These are phyloP conservation scores for Cenchrus americanus DNA, from an alignment of 176 grass and related monocot species.

Conservation along the genomic window DNA sequence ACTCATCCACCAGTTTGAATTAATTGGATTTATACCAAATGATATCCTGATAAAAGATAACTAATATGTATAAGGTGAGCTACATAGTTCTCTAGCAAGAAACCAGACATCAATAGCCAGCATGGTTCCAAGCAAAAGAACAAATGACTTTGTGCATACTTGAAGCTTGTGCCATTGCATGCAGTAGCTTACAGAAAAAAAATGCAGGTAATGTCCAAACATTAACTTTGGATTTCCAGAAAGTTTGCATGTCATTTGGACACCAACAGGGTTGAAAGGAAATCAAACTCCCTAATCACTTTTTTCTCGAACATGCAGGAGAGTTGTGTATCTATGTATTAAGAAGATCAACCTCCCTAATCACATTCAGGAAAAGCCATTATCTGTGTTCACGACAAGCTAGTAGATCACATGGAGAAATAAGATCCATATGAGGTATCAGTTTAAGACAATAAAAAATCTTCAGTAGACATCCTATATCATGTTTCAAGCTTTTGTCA, in stretches of 20 bases:
- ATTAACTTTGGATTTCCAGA: not conserved
- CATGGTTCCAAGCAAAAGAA: not conserved
- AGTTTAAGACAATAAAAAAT: not conserved
- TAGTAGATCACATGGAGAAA: conserved; percentile 4
- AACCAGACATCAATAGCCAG: not conserved
- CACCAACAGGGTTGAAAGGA: not conserved
- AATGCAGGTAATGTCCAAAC: not conserved
- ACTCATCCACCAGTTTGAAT: conserved; percentile 14
- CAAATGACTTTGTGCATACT: not conserved
- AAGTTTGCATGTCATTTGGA: not conserved
- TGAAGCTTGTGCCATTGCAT: not conserved
- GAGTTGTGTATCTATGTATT: too few relatives aligned
- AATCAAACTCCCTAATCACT: not conserved
- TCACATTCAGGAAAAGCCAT: not conserved
- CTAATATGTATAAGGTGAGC: not conserved
- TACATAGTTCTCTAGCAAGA: not conserved
- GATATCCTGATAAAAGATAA: conserved; percentile 15
- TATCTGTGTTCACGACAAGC: too few relatives aligned
- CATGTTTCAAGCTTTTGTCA: conserved; percentile 1
- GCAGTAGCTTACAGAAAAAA: not conserved
- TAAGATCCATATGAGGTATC: not conserved
- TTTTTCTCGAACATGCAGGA: too few relatives aligned
- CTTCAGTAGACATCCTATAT: not conserved
- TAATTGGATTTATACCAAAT: not conserved
- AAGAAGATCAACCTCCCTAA: not conserved